phyloP scores from a whole-genome alignment of 1,284 basidiomycete genomes.

The Apiotrichum laibachii region DNA sequence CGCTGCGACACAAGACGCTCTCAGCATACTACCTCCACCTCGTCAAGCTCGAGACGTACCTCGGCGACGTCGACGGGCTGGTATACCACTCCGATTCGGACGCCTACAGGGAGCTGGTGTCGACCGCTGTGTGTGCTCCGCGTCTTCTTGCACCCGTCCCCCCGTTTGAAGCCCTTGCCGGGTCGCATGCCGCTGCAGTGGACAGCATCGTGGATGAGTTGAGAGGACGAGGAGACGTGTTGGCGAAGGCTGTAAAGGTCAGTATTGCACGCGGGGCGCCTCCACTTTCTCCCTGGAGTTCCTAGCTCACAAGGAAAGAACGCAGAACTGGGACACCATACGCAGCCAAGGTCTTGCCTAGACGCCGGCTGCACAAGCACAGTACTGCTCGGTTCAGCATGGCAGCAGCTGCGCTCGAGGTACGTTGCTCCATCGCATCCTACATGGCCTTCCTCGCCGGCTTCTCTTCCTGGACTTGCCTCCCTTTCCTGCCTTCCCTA shows the following conservation, averaged over 20 bases:
- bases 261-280: no score
- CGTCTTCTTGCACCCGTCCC: background rate
- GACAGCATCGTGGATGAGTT: slow-evolving; percentile 35
- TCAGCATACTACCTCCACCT: slow-evolving; percentile 39
- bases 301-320: no score
- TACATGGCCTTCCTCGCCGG: no score
- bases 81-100: slow-evolving; percentile 24
- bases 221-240: slow-evolving; percentile 22
- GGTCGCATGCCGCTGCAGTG: slow-evolving; percentile 30
- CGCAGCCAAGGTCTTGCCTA: no score
- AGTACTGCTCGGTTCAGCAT: no score
- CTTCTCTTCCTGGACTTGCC: no score
- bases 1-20: slow-evolving; percentile 40
- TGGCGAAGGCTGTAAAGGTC: slow-evolving; percentile 27
- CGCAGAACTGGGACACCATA: no score
- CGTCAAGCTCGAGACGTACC: slow-evolving; percentile 23
- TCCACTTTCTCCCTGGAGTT: no score
- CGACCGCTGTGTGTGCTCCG: slow-evolving; percentile 25
- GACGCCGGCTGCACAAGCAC: no score
- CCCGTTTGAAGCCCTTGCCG: background rate
- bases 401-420: no score
- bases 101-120: slow-evolving; percentile 27
- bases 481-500: no score
- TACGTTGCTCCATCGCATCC: no score
- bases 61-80: slow-evolving; percentile 11